Base-by-base conservation (phyloP, 2,329 filamentous ascomycete genomes). In the Arthrobotrys pseudoclavata region DNA sequence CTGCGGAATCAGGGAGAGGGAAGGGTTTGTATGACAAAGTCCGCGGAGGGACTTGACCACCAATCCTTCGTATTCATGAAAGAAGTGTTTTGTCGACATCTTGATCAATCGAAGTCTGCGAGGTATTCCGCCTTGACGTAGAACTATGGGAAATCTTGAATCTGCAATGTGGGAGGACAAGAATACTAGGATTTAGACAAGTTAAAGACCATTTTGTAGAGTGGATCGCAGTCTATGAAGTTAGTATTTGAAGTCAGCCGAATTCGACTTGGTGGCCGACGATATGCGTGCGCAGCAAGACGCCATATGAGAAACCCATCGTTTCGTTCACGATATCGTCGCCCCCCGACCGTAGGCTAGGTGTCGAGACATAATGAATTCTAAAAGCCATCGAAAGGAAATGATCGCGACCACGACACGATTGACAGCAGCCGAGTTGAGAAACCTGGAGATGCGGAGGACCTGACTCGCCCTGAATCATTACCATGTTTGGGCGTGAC, bases 1-100 rank as follows among this genome's bases (percentile, higher is more conserved):
- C 63, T 89, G 86, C 31, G 85, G 84, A 83, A 72, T 71, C 4
- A 78, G 22, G 1, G 75, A 78, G 13, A 78, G 69, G 10, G 75
- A 78, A 20, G 75, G 75, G 24, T 72, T 78, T 31, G 69, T 57
- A 20, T 63, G 55, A 31, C 67, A 71, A n/a, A 71, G 75, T 37
- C 68, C 69, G 20, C 75, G 61, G 7, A 78, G 68, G 12, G 75
- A 71, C 53, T 78, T 72, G 34, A 78, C 62, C n/a, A 78, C 75
- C 6, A 78, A 15, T 13, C 68, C 67, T 5, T 71, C 67, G n/a
- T 71, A 78, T 34, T 78, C 69, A 31, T 71, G 69, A 57, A 78
- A 71, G 37, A 78, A 72, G 57, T 78, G 75, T 20, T 78, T 78
- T n/a, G 67, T 78, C 13, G 75, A 72, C 75, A 78, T 78, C 0